Percentiles rank a stretch among this genome's conserved stretches.
These are phyloP conservation scores for Limnanthes douglasii DNA, from an alignment of 345 rosid genomes.

Conservation along the genomic window DNA sequence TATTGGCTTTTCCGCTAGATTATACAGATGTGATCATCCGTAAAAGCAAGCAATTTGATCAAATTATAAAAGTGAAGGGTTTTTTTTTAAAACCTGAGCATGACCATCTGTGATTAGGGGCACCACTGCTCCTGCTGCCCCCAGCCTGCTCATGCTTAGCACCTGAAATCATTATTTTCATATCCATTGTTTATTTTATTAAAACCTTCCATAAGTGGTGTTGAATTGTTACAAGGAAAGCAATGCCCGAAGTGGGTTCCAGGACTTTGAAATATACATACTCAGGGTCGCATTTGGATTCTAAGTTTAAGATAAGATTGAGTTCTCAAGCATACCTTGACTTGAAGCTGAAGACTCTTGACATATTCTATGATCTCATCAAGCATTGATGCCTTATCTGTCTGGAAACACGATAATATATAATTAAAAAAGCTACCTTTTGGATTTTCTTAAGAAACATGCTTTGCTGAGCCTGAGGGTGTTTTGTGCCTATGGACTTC, in stretches of 20 bases:
- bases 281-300: slow-evolving; percentile 10
- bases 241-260: background rate
- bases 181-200: background rate
- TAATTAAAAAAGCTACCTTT: slow-evolving; percentile 7
- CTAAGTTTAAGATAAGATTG: slow-evolving; percentile 10
- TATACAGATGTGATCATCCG: background rate
- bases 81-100: too few species aligned
- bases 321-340: slow-evolving; percentile 65
- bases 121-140: slow-evolving; percentile 83
- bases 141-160: slow-evolving; percentile 91
- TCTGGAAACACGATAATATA: slow-evolving; percentile 40
- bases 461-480: too few species aligned
- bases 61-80: too few species aligned
- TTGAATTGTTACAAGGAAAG: background rate
- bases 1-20: too few species aligned
- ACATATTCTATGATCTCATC: slow-evolving; percentile 99
- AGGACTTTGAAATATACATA: slow-evolving; percentile 16
- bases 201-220: background rate
- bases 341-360: slow-evolving; percentile 98
- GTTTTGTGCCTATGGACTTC: too few species aligned
- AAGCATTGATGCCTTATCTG: slow-evolving; percentile 99
- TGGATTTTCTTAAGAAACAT: too few species aligned
- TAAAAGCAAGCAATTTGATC: background rate
- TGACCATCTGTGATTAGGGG: slow-evolving; percentile 85
- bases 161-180: slow-evolving; percentile 28